Conservation (phyloP, 2,329 filamentous ascomycete genomes). For the Mollisia scopiformis region DNA sequence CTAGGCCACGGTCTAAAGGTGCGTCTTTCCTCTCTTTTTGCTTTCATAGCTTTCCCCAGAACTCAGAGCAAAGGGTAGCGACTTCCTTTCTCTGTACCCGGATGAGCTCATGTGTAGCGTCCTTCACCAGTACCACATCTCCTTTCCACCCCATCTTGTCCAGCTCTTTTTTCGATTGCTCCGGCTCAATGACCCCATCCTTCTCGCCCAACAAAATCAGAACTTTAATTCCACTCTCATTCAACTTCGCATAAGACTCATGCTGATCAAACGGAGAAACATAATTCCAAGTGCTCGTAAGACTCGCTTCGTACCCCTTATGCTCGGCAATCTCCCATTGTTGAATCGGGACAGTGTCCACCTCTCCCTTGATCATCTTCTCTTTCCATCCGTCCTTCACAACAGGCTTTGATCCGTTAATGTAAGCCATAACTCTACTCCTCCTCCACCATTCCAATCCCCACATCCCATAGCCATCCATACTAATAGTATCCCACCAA, state of each 20-base stretch:
- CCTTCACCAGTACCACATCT: conserved; percentile 40
- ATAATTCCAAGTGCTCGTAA: conserved; percentile 50
- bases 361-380: conserved; percentile 42
- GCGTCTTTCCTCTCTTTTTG: too few relatives aligned
- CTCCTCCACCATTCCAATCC: conserved; percentile 6
- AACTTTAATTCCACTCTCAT: conserved; percentile 27
- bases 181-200: conserved; percentile 33
- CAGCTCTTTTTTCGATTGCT: conserved; percentile 36
- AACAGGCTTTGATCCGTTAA: not conserved
- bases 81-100: conserved; percentile 28
- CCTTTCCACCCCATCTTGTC: conserved; percentile 35
- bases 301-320: conserved; percentile 46
- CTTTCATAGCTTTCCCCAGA: conserved; percentile 18
- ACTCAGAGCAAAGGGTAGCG: not conserved
- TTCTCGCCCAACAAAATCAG: conserved; percentile 41
- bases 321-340: conserved; percentile 52
- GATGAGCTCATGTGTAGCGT: conserved; percentile 45
- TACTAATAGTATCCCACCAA: conserved; percentile 12
- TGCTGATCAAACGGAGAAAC: conserved; percentile 46
- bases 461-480: conserved; percentile 19
- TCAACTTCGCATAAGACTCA: conserved; percentile 36
- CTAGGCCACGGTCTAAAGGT: not conserved
- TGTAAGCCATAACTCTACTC: conserved; percentile 35
- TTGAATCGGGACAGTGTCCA: conserved; percentile 45
- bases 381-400: conserved; percentile 45